A percentile compares a stretch with the other conserved stretches of the same genome.
Conservation (phyloP, 441 rosid genomes). For the Populus hybrid region DNA sequence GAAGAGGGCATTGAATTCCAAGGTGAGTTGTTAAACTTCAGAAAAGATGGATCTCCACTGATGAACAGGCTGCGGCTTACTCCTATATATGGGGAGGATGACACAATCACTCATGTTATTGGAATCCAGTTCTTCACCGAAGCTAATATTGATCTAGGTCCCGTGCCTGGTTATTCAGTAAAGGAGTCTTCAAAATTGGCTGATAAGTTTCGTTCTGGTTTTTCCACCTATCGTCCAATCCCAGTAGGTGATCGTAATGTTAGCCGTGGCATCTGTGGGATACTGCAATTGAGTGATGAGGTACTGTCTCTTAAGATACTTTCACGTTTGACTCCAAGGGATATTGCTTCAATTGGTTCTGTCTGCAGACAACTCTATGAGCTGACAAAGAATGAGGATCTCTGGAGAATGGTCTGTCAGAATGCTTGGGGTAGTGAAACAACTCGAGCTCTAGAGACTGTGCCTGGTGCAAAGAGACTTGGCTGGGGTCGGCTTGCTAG, state of each 20-base stretch:
- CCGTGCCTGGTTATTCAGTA: constrained; percentile 48
- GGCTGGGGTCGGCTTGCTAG: constrained; percentile 91
- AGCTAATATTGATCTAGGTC: constrained; percentile 79
- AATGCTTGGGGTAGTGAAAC: constrained; percentile 96
- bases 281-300: constrained; percentile 77
- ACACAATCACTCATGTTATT: constrained; percentile 71
- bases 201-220: constrained; percentile 35
- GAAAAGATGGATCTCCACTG: constrained; percentile 91
- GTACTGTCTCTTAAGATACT: constrained; percentile 75
- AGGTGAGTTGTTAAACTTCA: constrained; percentile 81
- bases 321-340: constrained; percentile 77
- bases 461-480: constrained; percentile 83
- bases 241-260: constrained; percentile 62
- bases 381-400: constrained; percentile 79
- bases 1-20: constrained; percentile 86
- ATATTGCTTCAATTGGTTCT: constrained; percentile 84
- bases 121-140: constrained; percentile 88
- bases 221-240: constrained; percentile 33
- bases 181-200: constrained; percentile 46
- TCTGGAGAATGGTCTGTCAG: constrained; percentile 95
- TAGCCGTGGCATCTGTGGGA: constrained; percentile 65
- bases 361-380: constrained; percentile 64
- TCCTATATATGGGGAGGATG: constrained; percentile 88
- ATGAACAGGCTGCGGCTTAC: constrained; percentile 79
- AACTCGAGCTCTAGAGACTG: constrained; percentile 75